phyloP scores from a whole-genome alignment of 2,329 filamentous ascomycete genomes.

The Xylariaceae sp. region DNA sequence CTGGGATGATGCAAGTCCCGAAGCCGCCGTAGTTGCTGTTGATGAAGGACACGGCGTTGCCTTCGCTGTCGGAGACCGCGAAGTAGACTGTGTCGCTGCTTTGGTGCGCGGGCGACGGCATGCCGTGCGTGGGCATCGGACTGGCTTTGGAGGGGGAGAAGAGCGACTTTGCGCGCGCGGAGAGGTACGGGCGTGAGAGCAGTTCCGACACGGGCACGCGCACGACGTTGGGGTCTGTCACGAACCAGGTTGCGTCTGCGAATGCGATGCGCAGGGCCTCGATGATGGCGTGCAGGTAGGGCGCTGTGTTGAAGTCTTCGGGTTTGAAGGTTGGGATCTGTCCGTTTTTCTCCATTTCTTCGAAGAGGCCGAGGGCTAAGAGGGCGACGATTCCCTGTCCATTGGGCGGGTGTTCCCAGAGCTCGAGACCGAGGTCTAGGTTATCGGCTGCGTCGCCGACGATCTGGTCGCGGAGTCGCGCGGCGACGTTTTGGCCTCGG shows the following conservation, averaged over 20 bases:
- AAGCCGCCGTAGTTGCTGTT: conserved; percentile 92
- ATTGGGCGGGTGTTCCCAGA: conserved; percentile 97
- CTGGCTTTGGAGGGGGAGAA: conserved; percentile 58
- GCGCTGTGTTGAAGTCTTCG: conserved; percentile 72
- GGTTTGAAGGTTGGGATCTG: conserved; percentile 66
- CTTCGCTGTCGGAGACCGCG: conserved; percentile 69
- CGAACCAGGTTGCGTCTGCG: conserved; percentile 83
- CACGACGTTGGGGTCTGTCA: conserved; percentile 72
- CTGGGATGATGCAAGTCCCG: conserved; percentile 79
- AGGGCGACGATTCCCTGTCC: conserved; percentile 92
- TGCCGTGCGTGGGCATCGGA: conserved; percentile 59
- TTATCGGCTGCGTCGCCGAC: conserved; percentile 32
- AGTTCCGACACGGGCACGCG: conserved; percentile 66
- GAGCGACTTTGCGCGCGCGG: conserved; percentile 55
- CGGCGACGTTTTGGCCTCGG: conserved; percentile 51
- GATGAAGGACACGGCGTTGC: conserved; percentile 94
- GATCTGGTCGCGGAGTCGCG: conserved; percentile 24
- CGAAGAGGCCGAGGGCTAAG: conserved; percentile 88
- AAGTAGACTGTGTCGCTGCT: conserved; percentile 96
- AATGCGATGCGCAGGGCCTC: conserved; percentile 87
- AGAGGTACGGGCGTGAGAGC: conserved; percentile 68
- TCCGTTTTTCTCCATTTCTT: conserved; percentile 72
- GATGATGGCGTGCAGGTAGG: conserved; percentile 80
- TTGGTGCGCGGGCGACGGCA: conserved; percentile 64
- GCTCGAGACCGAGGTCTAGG: conserved; percentile 57